Evolutionary conservation across 306 rosid species (phyloP), one percentile per base, ranked within the genome.

Genomic region (Casuarina cunninghamiana): DNA sequence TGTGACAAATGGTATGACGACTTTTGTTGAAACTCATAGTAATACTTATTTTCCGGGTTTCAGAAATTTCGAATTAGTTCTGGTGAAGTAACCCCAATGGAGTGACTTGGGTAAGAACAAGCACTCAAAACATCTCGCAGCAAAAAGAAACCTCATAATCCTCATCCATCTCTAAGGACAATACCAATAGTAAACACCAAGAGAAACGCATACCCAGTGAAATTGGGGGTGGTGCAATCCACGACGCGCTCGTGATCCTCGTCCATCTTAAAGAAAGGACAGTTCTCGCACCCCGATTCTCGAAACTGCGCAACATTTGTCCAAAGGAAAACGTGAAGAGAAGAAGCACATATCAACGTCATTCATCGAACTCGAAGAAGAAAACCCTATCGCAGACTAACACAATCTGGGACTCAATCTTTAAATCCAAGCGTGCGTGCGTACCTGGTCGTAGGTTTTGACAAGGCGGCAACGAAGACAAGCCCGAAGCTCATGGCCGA

Each of bases 381-480:
- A 69, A 17, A 44, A 65, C 60, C 3, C 17, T 11, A 15, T 58
- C 37, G 38, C 26, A 58, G 5, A 2, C 17, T 11, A 15, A 21
- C 37, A 13, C 10, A 58, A 3, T 32, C 65, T 58, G 26, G 12
- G 37, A 58, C 13, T 16, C 26, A 13, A 21, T 26, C 65, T 26
- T 10, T 58, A 16, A 44, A 43, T 65, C 3, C 16, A 10, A 15
- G 44, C 8, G 50, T 8, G 44, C 8, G 50, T 8, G 7, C 37
- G 26, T 10, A 94, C 98, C 98, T 95, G 98, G 76, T 95, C 98
- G 44, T 92, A 95, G 84, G 98, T 95, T 90, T 95, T 95, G 82
- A 92, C 93, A 43, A 94, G 98, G 75, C 97, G 97, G 77, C 98
- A 94, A 53, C 98, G 97, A 72, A 94, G 98, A 81, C 98, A 94